Evolutionary conservation across 2,329 filamentous ascomycete genomes (phyloP), one percentile per base, ranked within the genome.

Genomic region (Diaporthe australafricana): DNA sequence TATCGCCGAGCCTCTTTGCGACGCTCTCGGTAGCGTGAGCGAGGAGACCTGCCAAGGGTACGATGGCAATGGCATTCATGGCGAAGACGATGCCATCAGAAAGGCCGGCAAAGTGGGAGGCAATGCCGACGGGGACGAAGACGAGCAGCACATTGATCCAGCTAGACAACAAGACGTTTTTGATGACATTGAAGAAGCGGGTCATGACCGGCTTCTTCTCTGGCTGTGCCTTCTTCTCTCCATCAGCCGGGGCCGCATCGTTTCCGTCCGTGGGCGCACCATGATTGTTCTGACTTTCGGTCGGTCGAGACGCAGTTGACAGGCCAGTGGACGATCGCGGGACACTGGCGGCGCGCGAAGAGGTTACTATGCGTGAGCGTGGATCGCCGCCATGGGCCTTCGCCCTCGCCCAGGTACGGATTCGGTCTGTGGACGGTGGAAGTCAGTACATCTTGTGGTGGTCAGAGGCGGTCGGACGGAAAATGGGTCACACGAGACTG

Each of bases 101-200:
- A 12, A 81, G 65, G 32, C 60, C 56, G 52, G 79, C 70, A 17
- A 82, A 74, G 72, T 92, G 85, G 47, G 87, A 84, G 20, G 85
- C 87, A 55, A 93, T 89, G 73, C 91, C 92, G 57, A 92, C 83
- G 1, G 92, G 92, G n/a, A 94, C 91, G 76, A 93, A 93, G 47
- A 93, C 80, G 65, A 94, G 84, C 60, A 94, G 82, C 57, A 90
- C 75, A 76, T 94, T 94, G 80, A 94, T 81, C 84, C 87, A 90
- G 76, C 88, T 91, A 74, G 89, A 87, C 57, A 87, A 83, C 69
- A 93, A 76, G 75, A 89, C 91, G 78, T 82, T 85, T 85, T 83
- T 84, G 72, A 82, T 79, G 25, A 82, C 81, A 70, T 83, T 81
- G 75, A 85, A 84, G 78, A 89, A 85, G 73, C 77, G 75, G 5